Evolutionary conservation across 768 basidiomycete genomes (phyloP).

Genomic region (Lactarius psammicola): DNA sequence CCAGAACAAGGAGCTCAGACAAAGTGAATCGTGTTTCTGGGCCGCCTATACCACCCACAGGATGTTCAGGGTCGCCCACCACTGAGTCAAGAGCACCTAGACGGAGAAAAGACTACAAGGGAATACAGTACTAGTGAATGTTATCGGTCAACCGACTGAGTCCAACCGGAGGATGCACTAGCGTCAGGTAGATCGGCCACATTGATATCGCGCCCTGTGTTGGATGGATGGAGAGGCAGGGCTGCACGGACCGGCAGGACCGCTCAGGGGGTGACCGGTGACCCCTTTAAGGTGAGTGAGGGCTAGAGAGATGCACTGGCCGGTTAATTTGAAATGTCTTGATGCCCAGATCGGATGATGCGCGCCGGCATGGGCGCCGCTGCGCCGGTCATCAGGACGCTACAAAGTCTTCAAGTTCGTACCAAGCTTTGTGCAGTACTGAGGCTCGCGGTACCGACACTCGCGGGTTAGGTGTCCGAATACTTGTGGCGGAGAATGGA

Average conservation of each 20-base stretch:
- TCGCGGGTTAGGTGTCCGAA: too few species aligned
- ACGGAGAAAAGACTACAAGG: background rate
- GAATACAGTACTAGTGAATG: background rate
- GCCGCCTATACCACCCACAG: background rate
- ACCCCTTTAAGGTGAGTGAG: too few species aligned
- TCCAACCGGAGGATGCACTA: background rate
- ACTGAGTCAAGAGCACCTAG: background rate
- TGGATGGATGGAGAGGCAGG: background rate
- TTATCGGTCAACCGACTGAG: too few species aligned
- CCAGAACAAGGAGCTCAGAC: background rate
- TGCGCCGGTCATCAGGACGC: too few species aligned
- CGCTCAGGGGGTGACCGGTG: too few species aligned
- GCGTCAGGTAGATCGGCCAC: background rate
- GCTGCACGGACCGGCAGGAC: background rate
- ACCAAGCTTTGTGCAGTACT: too few species aligned
- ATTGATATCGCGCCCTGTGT: background rate
- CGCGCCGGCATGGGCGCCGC: too few species aligned
- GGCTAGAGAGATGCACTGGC: too few species aligned
- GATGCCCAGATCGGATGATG: too few species aligned
- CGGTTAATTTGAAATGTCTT: too few species aligned
- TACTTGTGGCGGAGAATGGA: background rate
- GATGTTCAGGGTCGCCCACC: background rate
- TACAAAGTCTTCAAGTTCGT: too few species aligned
- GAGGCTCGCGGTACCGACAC: too few species aligned
- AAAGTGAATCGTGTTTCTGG: background rate